Evolutionary conservation across 2,329 filamentous ascomycete genomes (phyloP).

Genomic region (Penicillium palitans): DNA sequence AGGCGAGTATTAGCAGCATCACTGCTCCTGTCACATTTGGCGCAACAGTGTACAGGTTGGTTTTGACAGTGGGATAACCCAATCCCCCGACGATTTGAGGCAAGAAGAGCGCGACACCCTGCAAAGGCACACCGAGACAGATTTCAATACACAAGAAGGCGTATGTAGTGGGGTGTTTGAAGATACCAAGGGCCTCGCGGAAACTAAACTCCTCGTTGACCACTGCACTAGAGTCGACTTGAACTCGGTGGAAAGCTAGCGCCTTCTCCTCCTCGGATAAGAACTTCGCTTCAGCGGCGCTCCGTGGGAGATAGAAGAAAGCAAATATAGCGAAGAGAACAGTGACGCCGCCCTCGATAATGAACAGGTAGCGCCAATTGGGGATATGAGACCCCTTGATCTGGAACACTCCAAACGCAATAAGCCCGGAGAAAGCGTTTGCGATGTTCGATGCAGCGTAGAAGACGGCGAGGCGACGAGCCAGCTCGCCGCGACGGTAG

Average conservation of each 20-base stretch:
- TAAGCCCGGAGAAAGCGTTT: conserved; percentile 62
- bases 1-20: conserved; percentile 71
- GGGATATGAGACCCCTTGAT: conserved; percentile 52
- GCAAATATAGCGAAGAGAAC: conserved; percentile 64
- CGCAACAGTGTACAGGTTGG: conserved; percentile 79
- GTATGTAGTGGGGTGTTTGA: conserved; percentile 56
- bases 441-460: conserved; percentile 76
- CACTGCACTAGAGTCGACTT: conserved; percentile 69
- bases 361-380: conserved; percentile 55
- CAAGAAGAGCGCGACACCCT: conserved; percentile 58
- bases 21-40: conserved; percentile 74
- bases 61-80: conserved; percentile 59
- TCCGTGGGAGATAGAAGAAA: conserved; percentile 67
- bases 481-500: conserved; percentile 70
- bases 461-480: conserved; percentile 69
- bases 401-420: conserved; percentile 63
- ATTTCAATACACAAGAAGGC: conserved; percentile 58
- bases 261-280: conserved; percentile 65
- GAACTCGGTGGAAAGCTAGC: conserved; percentile 71
- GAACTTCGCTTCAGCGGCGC: conserved; percentile 64
- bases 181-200: conserved; percentile 53
- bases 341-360: conserved; percentile 61
- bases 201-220: conserved; percentile 59
- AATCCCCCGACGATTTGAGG: conserved; percentile 59
- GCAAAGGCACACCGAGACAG: conserved; percentile 60